phyloP scores from a whole-genome alignment of 2,329 filamentous ascomycete genomes.

The Phaeosphaeria sp. region DNA sequence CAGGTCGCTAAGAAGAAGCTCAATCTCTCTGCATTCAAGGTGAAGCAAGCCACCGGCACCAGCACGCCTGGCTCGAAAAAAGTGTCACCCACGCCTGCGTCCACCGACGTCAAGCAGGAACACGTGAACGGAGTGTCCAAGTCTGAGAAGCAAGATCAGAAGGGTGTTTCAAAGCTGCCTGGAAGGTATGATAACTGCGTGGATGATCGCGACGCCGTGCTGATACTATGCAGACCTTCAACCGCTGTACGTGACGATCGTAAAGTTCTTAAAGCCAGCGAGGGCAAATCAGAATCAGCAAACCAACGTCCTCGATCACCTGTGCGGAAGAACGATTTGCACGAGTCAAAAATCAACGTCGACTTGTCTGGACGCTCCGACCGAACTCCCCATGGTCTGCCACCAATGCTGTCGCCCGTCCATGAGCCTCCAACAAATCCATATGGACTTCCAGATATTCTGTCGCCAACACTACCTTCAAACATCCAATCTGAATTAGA shows the following conservation, averaged over 20 bases:
- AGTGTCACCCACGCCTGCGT: constrained; percentile 31
- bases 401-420: constrained; percentile 48
- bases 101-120: constrained; percentile 25
- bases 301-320: constrained; percentile 20
- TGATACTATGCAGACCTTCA: constrained; percentile 28
- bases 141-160: constrained; percentile 25
- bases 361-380: constrained; percentile 39
- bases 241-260: constrained; percentile 22
- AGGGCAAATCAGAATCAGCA: constrained; percentile 14
- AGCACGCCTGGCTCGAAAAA: constrained; percentile 39
- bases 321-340: constrained; percentile 48
- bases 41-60: constrained; percentile 54
- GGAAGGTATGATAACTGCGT: constrained; percentile 23
- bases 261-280: constrained; percentile 21
- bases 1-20: constrained; percentile 65
- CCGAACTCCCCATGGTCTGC: constrained; percentile 46
- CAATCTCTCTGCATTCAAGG: constrained; percentile 66
- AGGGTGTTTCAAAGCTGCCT: constrained; percentile 19
- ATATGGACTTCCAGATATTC: constrained; percentile 56
- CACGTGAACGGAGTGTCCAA: constrained; percentile 37
- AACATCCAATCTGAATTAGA: constrained; percentile 62
- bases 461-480: constrained; percentile 65
- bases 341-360: constrained; percentile 39
- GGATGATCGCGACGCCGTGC: constrained; percentile 1
- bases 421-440: constrained; percentile 50